Evolutionary conservation across 148 eudicot species (phyloP).

Genomic region (Agrostemma githago): DNA sequence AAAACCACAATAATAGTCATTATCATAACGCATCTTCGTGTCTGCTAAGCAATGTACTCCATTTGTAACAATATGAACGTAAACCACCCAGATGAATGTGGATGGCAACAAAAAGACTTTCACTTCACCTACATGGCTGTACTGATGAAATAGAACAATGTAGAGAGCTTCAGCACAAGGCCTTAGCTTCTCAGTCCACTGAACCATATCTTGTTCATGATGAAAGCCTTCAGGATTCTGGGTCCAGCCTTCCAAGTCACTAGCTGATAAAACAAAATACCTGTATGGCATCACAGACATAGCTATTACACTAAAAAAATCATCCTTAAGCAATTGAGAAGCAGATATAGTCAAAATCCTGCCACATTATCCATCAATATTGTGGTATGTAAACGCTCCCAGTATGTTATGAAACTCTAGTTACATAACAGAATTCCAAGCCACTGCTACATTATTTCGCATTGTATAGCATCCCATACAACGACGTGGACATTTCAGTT

Average conservation of each 20-base stretch:
- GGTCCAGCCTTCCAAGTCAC: constrained; percentile 92
- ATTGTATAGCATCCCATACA: neutral
- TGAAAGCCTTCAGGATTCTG: constrained; percentile 86
- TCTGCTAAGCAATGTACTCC: constrained; percentile 13
- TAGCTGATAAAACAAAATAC: constrained; percentile 87
- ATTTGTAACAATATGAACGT: neutral
- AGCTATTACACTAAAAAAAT: constrained; percentile 24
- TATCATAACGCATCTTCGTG: constrained; percentile 19
- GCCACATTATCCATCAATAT: neutral
- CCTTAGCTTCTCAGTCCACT: constrained; percentile 93
- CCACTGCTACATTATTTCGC: neutral
- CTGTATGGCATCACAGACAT: constrained; percentile 43
- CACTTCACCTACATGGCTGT: constrained; percentile 76
- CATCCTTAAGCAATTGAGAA: neutral
- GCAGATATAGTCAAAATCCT: neutral
- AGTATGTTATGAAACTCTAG: neutral
- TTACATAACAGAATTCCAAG: neutral
- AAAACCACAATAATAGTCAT: constrained; percentile 19
- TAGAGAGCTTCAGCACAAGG: constrained; percentile 99
- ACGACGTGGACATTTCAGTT: neutral
- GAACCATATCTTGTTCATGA: constrained; percentile 96
- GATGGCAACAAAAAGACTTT: constrained; percentile 3
- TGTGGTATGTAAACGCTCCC: neutral
- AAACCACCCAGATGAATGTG: constrained; percentile 14
- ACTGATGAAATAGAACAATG: constrained; percentile 87